Conservation (phyloP, 2,329 filamentous ascomycete genomes). For the Plectosphaerella cucumerina region DNA sequence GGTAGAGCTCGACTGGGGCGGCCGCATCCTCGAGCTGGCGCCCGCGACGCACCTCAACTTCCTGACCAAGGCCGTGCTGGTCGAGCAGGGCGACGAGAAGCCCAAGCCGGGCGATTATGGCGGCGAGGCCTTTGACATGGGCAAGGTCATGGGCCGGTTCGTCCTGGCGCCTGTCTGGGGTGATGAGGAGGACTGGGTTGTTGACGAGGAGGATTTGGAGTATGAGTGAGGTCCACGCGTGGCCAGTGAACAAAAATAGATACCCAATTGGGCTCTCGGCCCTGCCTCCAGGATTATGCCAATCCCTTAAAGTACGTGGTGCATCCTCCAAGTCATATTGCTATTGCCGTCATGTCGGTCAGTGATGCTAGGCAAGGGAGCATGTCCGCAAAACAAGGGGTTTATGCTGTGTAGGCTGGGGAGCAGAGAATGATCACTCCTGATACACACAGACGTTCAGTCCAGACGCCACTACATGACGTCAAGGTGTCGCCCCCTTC, state of each 20-base stretch:
- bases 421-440: too few relatives aligned
- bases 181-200: slow-evolving; percentile 54
- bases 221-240: background rate
- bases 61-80: slow-evolving; percentile 53
- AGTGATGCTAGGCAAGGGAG: too few relatives aligned
- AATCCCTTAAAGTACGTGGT: too few relatives aligned
- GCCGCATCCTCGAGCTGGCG: slow-evolving; percentile 47
- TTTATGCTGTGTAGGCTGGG: too few relatives aligned
- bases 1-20: slow-evolving; percentile 60
- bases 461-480: too few relatives aligned
- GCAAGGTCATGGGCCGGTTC: slow-evolving; percentile 59
- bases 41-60: slow-evolving; percentile 51
- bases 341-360: too few relatives aligned
- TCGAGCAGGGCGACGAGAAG: slow-evolving; percentile 57
- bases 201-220: slow-evolving; percentile 28
- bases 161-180: slow-evolving; percentile 55
- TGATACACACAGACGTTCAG: too few relatives aligned
- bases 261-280: background rate
- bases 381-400: too few relatives aligned
- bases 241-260: too few relatives aligned
- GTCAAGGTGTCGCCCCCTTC: too few relatives aligned
- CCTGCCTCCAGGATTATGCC: background rate
- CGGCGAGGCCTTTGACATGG: slow-evolving; percentile 57
- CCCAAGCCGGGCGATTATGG: slow-evolving; percentile 32
- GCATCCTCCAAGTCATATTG: too few relatives aligned